Evolutionary conservation across 2,329 filamentous ascomycete genomes (phyloP).

Genomic region (Colletotrichum limetticola): DNA sequence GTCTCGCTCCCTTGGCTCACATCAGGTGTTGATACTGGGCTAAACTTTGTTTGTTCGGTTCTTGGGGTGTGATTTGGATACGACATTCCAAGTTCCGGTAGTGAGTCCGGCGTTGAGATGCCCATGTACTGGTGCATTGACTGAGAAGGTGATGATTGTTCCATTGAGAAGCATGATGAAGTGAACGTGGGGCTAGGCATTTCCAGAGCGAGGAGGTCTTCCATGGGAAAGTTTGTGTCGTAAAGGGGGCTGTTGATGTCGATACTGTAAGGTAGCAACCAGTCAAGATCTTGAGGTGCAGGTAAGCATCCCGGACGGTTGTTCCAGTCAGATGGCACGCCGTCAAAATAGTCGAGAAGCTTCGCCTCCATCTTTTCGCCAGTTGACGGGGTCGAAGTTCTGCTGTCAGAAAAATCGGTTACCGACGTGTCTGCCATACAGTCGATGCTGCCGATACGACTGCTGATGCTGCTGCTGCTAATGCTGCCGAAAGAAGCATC

Average conservation of each 20-base stretch:
- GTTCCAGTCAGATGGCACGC: neutral
- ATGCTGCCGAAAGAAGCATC: neutral
- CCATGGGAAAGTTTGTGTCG: neutral
- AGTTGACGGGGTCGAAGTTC: neutral
- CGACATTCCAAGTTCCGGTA: neutral
- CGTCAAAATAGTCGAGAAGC: neutral
- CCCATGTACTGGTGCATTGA: neutral
- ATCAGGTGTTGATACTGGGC: neutral
- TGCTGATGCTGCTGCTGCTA: too few relatives aligned
- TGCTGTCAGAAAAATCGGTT: neutral
- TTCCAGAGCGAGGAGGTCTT: neutral
- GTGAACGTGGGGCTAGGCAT: neutral
- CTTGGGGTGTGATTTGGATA: too few relatives aligned
- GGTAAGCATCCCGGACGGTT: too few relatives aligned
- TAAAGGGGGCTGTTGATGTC: neutral
- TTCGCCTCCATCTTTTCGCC: neutral
- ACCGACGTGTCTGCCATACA: neutral
- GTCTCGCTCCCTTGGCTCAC: neutral
- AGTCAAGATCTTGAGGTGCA: neutral
- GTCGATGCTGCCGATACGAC: neutral
- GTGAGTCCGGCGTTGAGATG: neutral
- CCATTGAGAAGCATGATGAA: neutral
- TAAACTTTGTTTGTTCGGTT: neutral
- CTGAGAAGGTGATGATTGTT: neutral
- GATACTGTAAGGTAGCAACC: neutral